Percentiles rank a stretch among this genome's conserved stretches.
These are phyloP conservation scores for Boletus vermiculosoides DNA, from an alignment of 768 basidiomycete genomes.

Conservation along the genomic window DNA sequence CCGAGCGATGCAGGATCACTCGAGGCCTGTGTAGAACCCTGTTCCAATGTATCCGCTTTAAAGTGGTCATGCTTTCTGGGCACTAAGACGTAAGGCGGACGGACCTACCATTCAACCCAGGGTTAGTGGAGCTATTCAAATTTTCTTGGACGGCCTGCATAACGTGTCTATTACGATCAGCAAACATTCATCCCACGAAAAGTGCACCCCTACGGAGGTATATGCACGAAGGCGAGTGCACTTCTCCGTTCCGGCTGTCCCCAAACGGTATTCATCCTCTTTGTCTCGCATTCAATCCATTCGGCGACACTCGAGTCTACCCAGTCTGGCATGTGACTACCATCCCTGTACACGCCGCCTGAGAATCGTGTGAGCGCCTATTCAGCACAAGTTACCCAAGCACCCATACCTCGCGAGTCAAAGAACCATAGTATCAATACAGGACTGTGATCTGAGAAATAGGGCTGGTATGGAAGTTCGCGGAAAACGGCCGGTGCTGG, in stretches of 20 bases:
- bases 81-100: not conserved
- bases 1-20: slow-evolving; percentile 35
- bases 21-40: slow-evolving; percentile 63
- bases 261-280: slow-evolving; percentile 56
- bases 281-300: slow-evolving; percentile 59
- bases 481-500: not conserved
- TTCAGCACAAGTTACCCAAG: not conserved
- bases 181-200: not conserved
- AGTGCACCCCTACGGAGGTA: slow-evolving; percentile 55
- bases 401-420: slow-evolving; percentile 59
- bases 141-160: slow-evolving; percentile 36
- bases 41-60: slow-evolving; percentile 50
- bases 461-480: not conserved
- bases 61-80: not conserved
- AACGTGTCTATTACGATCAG: slow-evolving; percentile 11
- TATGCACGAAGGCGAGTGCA: slow-evolving; percentile 71
- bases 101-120: slow-evolving; percentile 41
- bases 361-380: slow-evolving; percentile 6
- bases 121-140: slow-evolving; percentile 41
- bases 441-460: slow-evolving; percentile 40
- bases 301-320: slow-evolving; percentile 59
- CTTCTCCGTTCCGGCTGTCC: slow-evolving; percentile 51
- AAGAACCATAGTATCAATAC: slow-evolving; percentile 70
- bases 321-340: slow-evolving; percentile 58
- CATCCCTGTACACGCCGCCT: slow-evolving; percentile 52